These are phyloP conservation scores for Blechomonas ayalai DNA, from an alignment of 208 protist genomes.

Conservation along the genomic window DNA sequence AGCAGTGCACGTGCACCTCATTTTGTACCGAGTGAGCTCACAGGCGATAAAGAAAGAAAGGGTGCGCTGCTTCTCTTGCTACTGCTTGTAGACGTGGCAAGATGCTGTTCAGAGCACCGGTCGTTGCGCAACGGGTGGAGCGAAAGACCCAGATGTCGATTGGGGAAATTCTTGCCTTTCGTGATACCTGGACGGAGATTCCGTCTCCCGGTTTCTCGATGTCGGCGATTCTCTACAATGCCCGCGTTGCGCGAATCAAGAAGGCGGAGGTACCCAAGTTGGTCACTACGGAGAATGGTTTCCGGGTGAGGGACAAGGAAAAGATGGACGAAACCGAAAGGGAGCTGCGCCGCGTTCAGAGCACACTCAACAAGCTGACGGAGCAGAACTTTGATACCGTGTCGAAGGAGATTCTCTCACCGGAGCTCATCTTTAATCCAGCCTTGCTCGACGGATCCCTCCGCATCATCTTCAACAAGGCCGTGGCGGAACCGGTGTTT, in stretches of 20 bases:
- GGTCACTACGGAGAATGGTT: constrained; percentile 76
- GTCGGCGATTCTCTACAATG: constrained; percentile 41
- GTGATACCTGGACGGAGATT: constrained; percentile 72
- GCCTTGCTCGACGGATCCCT: constrained; percentile 60
- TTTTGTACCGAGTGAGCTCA: no score
- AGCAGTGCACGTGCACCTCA: no score
- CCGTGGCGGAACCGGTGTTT: constrained; percentile 84
- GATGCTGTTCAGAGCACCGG: no score
- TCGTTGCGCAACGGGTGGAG: no score
- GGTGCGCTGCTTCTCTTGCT: neutral
- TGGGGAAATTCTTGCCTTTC: constrained; percentile 65
- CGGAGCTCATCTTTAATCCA: constrained; percentile 62
- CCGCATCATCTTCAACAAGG: constrained; percentile 83
- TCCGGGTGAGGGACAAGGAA: constrained; percentile 58
- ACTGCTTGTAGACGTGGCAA: neutral
- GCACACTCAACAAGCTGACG: constrained; percentile 83
- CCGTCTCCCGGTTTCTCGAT: constrained; percentile 66
- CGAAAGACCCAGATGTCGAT: constrained; percentile 72
- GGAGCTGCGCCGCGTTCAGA: constrained; percentile 67
- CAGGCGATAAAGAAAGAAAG: no score
- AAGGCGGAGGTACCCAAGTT: constrained; percentile 68
- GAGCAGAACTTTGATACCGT: constrained; percentile 79
- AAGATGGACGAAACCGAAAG: constrained; percentile 65
- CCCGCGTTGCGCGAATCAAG: constrained; percentile 46
- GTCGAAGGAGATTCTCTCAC: constrained; percentile 43